Conservation (phyloP, 1,284 basidiomycete genomes). For the Trametes hirsuta region DNA sequence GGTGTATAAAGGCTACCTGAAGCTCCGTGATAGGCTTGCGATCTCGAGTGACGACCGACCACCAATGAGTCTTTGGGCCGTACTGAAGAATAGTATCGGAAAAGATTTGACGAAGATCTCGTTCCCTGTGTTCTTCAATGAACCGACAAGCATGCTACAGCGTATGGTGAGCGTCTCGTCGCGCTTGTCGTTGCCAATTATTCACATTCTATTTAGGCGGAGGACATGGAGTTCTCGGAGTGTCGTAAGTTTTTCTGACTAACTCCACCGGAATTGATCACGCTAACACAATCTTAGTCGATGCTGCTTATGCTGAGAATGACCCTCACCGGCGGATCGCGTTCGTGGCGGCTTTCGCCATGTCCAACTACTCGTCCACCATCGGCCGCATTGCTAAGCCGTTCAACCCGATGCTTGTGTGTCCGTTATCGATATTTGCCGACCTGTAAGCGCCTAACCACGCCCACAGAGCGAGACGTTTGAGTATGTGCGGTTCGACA, state of each 20-base stretch:
- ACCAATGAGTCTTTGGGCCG: constrained; percentile 92
- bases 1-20: constrained; percentile 72
- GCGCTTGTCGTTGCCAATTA: neutral
- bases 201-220: constrained; percentile 51
- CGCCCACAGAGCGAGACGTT: constrained; percentile 78
- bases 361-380: constrained; percentile 97
- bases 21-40: constrained; percentile 68
- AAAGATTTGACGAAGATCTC: constrained; percentile 97
- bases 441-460: neutral
- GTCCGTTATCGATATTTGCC: constrained; percentile 28
- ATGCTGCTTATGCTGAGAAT: constrained; percentile 77
- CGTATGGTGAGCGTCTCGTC: constrained; percentile 59
- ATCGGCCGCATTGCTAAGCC: constrained; percentile 96
- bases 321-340: constrained; percentile 88
- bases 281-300: constrained; percentile 54
- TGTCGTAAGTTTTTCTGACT: constrained; percentile 64
- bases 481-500: constrained; percentile 89
- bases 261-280: too few species aligned
- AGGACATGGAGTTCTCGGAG: constrained; percentile 96
- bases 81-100: constrained; percentile 95
- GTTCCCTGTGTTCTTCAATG: constrained; percentile 97
- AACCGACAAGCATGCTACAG: constrained; percentile 95
- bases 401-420: constrained; percentile 89
- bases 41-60: constrained; percentile 85
- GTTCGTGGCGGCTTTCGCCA: constrained; percentile 95